Conservation (phyloP, 2,329 filamentous ascomycete genomes). For the Lachnum nothofagi region DNA sequence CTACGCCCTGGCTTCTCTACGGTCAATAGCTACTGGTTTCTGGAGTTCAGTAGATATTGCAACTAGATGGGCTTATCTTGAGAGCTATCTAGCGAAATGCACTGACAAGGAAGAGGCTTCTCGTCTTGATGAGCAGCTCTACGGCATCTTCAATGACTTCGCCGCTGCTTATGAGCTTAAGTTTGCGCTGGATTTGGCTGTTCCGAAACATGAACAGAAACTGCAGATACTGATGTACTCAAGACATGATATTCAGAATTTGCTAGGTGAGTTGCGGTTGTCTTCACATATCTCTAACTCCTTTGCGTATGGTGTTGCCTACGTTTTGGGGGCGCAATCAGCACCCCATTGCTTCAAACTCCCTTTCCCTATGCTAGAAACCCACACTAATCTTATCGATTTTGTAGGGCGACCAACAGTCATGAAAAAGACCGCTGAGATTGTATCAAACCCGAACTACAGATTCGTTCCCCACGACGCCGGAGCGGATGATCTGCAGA, state of each 20-base stretch:
- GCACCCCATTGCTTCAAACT: too few relatives aligned
- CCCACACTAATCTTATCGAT: too few relatives aligned
- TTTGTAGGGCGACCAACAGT: too few relatives aligned
- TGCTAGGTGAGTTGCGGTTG: too few relatives aligned
- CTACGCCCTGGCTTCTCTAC: not conserved
- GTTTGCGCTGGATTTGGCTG: not conserved
- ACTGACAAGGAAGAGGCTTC: not conserved
- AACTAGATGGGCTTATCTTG: not conserved
- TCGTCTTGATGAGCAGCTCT: not conserved
- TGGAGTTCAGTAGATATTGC: not conserved
- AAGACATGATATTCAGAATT: not conserved
- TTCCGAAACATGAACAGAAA: not conserved
- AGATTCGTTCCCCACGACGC: too few relatives aligned
- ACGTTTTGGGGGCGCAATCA: too few relatives aligned
- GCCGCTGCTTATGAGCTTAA: not conserved
- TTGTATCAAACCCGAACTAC: too few relatives aligned
- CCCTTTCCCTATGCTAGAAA: too few relatives aligned
- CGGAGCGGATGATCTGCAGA: too few relatives aligned
- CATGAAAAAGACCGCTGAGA: too few relatives aligned
- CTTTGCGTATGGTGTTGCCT: too few relatives aligned
- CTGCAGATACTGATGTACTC: not conserved
- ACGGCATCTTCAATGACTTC: not conserved
- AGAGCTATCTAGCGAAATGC: not conserved
- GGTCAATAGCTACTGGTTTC: not conserved
- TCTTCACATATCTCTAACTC: too few relatives aligned